Conservation (phyloP, 208 protist species). For the Crithidia mellificae region DNA sequence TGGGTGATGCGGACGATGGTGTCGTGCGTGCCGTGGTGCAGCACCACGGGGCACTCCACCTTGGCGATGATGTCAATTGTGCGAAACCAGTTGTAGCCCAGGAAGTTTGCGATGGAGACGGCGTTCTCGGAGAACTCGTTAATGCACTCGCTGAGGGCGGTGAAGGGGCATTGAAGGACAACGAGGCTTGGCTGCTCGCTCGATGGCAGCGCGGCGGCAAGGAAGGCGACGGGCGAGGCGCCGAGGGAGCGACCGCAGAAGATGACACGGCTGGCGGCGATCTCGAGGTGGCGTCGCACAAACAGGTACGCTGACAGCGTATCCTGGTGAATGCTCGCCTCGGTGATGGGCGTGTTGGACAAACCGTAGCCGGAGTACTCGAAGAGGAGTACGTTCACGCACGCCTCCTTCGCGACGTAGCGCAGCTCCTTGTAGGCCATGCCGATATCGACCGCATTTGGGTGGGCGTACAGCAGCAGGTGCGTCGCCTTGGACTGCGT, state of each 20-base stretch:
- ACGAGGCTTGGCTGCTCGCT: slow-evolving; percentile 52
- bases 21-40: slow-evolving; percentile 85
- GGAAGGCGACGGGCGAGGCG: slow-evolving; percentile 50
- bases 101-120: slow-evolving; percentile 65
- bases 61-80: slow-evolving; percentile 79
- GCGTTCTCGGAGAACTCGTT: slow-evolving; percentile 63
- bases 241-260: slow-evolving; percentile 86
- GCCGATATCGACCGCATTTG: slow-evolving; percentile 85
- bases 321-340: slow-evolving; percentile 65
- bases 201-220: slow-evolving; percentile 47
- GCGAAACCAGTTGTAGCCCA: slow-evolving; percentile 83
- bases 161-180: slow-evolving; percentile 78
- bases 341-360: slow-evolving; percentile 47
- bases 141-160: slow-evolving; percentile 75
- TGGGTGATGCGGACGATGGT: slow-evolving; percentile 72
- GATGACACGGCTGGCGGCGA: slow-evolving; percentile 63
- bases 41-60: slow-evolving; percentile 74
- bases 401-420: slow-evolving; percentile 53
- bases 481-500: slow-evolving; percentile 54
- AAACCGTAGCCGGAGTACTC: slow-evolving; percentile 89
- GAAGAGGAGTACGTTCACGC: slow-evolving; percentile 64
- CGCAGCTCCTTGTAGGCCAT: slow-evolving; percentile 73
- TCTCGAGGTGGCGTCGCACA: slow-evolving; percentile 44
- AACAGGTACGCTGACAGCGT: slow-evolving; percentile 73
- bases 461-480: slow-evolving; percentile 83